Evolutionary conservation across 169 alveolate genomes (phyloP), one percentile per base, ranked within the genome.

Genomic region (Eimeria sp.): DNA sequence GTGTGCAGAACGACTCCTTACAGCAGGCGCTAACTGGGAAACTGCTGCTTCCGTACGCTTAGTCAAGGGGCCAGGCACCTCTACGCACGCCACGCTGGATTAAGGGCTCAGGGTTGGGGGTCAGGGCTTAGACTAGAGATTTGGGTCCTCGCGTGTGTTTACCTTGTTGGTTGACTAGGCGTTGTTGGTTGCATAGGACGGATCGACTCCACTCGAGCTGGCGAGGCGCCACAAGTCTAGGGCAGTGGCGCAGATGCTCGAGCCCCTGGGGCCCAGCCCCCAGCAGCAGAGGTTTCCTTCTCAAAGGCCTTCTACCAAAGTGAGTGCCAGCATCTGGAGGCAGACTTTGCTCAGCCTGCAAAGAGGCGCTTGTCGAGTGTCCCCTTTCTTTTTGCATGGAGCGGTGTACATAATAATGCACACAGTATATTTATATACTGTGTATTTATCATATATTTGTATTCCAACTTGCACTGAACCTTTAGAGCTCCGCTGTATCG

Each of bases 171-270:
- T 5, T n/a, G 18, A 25, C 75, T 25, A 0, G 1, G 34, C 11
- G 84, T 27, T 20, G 47, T 25, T 61, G n/a, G 13, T 5, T 51
- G 54, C 20, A 7, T 58, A 84, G 92, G 92, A 84, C 43, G 92
- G 92, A n/a, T 57, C 92, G 30, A 57, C 92, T 14, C 92, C 92
- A 34, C 75, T 84, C 10, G 92, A 84, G 10, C 76, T 84, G 30
- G 92, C 92, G 20, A 65, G 58, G 76, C 92, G 57, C 30, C 92
- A 84, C 57, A 84, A 84, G 45, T 7, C 92, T 20, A 30, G 14
- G 58, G 73, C 92, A 22, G 92, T 84, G 49, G 45, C 40, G 18
- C 40, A 57, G 30, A 57, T 84, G n/a, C 92, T 84, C 57, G 92
- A 84, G 75, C 78, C 76, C 27, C 92, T 84, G n/a, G 92, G 92